Percentiles rank a stretch among this genome's conserved stretches.
Evolutionary conservation across 257 asterid species (phyloP).

Genomic region (Cinchona pubescens): DNA sequence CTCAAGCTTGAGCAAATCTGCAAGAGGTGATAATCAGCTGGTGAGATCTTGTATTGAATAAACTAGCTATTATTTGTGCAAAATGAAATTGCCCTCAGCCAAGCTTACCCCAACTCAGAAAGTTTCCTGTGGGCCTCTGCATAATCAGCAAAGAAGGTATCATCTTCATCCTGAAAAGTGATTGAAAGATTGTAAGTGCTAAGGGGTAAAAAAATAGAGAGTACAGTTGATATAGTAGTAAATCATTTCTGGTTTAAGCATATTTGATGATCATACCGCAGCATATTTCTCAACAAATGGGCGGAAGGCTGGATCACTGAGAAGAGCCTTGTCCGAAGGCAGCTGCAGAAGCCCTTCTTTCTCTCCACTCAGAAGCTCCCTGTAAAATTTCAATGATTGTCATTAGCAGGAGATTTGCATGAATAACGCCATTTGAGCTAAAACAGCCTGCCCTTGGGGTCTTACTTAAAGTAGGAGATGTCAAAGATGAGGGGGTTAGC

Average conservation of each 20-base stretch:
- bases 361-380: conserved; percentile 78
- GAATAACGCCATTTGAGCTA: not conserved
- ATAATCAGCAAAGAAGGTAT: conserved; percentile 74
- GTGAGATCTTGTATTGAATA: not conserved
- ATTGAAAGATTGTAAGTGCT: not conserved
- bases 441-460: not conserved
- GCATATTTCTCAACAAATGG: conserved; percentile 78
- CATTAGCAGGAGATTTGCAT: not conserved
- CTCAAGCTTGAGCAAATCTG: conserved; percentile 66
- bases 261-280: conserved; percentile 22
- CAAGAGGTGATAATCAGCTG: conserved; percentile 8
- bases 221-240: not conserved
- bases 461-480: conserved; percentile 69
- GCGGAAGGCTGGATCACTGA: conserved; percentile 60
- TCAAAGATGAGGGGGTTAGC: conserved; percentile 74
- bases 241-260: not conserved
- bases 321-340: conserved; percentile 78
- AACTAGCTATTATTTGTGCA: not conserved
- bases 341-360: conserved; percentile 69
- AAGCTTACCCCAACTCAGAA: conserved; percentile 71
- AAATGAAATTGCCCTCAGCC: not conserved
- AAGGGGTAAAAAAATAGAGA: not conserved
- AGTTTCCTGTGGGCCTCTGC: conserved; percentile 73
- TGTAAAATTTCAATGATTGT: conserved; percentile 1
- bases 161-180: conserved; percentile 66